Evolutionary conservation across 1,284 basidiomycete genomes (phyloP).

Genomic region (Malassezia globosa): DNA sequence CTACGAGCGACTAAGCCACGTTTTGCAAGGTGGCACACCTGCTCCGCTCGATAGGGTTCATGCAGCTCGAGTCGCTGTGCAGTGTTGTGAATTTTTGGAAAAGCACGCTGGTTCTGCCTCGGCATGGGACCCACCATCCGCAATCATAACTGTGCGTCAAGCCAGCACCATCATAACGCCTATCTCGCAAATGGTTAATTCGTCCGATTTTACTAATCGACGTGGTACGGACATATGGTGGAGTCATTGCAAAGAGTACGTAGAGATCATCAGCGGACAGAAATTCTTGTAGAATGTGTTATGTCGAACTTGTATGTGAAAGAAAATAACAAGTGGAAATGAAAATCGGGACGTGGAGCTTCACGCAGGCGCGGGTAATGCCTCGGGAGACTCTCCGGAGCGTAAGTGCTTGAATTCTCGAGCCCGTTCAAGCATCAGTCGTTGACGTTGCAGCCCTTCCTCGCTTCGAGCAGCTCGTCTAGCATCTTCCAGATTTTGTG

Average conservation of each 20-base stretch:
- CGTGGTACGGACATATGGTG: slow-evolving; percentile 75
- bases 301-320: no score
- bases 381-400: neutral
- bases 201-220: slow-evolving; percentile 82
- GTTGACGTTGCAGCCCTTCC: slow-evolving; percentile 10
- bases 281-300: neutral
- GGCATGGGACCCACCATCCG: slow-evolving; percentile 56
- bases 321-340: neutral
- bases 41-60: slow-evolving; percentile 86
- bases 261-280: slow-evolving; percentile 55
- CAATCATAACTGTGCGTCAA: slow-evolving; percentile 81
- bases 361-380: neutral
- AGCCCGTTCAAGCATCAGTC: slow-evolving; percentile 8
- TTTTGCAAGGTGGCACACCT: slow-evolving; percentile 85
- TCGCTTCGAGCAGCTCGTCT: slow-evolving; percentile 6
- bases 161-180: slow-evolving; percentile 68
- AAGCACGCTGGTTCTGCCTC: slow-evolving; percentile 40
- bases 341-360: neutral
- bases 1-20: slow-evolving; percentile 85
- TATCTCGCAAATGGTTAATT: slow-evolving; percentile 67
- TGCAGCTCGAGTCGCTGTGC: slow-evolving; percentile 75
- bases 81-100: slow-evolving; percentile 90
- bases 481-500: slow-evolving; percentile 10
- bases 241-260: slow-evolving; percentile 51
- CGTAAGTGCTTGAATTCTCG: slow-evolving; percentile 5